Percentiles rank a stretch among this genome's conserved stretches.
Conservation (phyloP, 805 yeast species). For the Candida tibetensis region DNA sequence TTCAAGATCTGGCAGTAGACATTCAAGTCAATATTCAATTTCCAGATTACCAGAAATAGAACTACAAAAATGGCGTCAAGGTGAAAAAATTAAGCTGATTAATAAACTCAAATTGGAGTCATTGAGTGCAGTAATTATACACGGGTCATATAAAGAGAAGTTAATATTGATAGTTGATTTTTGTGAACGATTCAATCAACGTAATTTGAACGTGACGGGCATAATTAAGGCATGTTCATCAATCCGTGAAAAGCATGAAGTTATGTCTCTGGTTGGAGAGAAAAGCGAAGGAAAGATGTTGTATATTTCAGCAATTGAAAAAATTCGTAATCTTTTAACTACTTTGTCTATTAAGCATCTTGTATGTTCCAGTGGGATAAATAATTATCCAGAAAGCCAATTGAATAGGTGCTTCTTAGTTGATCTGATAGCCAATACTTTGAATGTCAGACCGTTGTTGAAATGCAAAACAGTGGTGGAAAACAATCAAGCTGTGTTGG, state of each 20-base stretch:
- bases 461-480: neutral
- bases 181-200: conserved; percentile 14
- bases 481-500: neutral
- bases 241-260: conserved; percentile 2
- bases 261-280: conserved; percentile 5
- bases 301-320: conserved; percentile 13
- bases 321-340: conserved; percentile 14
- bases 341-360: conserved; percentile 14
- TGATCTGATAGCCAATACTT: conserved; percentile 1
- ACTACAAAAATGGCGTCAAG: conserved; percentile 7
- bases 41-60: conserved; percentile 7
- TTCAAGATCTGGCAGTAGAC: conserved; percentile 19
- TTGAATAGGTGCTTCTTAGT: conserved; percentile 7
- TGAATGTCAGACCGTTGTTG: conserved; percentile 5
- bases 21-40: conserved; percentile 18
- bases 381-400: conserved; percentile 11
- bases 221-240: conserved; percentile 1
- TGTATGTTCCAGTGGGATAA: conserved; percentile 15
- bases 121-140: conserved; percentile 19
- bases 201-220: conserved; percentile 7
- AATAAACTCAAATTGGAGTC: conserved; percentile 11
- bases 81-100: conserved; percentile 4
- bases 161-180: conserved; percentile 18
- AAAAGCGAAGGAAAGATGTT: conserved; percentile 18
- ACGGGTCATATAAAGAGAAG: conserved; percentile 34